Conservation (phyloP, 805 yeast species). For the Saturnispora serradocipensis region DNA sequence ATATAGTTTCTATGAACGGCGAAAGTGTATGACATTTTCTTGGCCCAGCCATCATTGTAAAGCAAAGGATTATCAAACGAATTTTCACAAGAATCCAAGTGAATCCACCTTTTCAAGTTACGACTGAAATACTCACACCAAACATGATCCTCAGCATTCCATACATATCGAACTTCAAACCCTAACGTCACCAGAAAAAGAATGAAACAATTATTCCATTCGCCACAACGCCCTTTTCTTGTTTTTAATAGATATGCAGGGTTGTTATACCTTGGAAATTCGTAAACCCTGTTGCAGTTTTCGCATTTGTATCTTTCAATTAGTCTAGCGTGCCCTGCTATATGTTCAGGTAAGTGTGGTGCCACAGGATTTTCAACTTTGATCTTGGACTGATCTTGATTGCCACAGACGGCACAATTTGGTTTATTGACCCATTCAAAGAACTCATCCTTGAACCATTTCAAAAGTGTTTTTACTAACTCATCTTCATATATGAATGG, state of each 20-base stretch:
- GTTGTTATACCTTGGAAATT: slow-evolving; percentile 74
- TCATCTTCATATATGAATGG: slow-evolving; percentile 43
- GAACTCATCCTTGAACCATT: slow-evolving; percentile 70
- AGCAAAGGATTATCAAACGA: slow-evolving; percentile 74
- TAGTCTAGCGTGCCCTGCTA: slow-evolving; percentile 40
- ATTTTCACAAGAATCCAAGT: slow-evolving; percentile 81
- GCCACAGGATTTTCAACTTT: slow-evolving; percentile 28
- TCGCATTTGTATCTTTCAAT: slow-evolving; percentile 61
- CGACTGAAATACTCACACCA: slow-evolving; percentile 87
- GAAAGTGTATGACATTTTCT: slow-evolving; percentile 80
- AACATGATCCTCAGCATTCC: slow-evolving; percentile 92
- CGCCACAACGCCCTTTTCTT: slow-evolving; percentile 87
- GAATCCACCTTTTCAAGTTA: slow-evolving; percentile 64
- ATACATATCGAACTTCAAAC: slow-evolving; percentile 56
- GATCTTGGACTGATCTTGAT: slow-evolving; percentile 33
- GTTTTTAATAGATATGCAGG: slow-evolving; percentile 47
- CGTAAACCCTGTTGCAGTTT: slow-evolving; percentile 35
- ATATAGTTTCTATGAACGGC: slow-evolving; percentile 58
- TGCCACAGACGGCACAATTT: slow-evolving; percentile 44
- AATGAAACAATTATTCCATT: slow-evolving; percentile 84
- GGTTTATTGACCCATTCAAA: slow-evolving; percentile 80
- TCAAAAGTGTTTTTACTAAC: slow-evolving; percentile 46
- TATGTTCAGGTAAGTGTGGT: slow-evolving; percentile 32
- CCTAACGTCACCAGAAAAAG: slow-evolving; percentile 61
- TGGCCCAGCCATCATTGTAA: slow-evolving; percentile 84